Base-by-base conservation (phyloP, 169 alveolate species). In the Cystoisospora suis region DNA sequence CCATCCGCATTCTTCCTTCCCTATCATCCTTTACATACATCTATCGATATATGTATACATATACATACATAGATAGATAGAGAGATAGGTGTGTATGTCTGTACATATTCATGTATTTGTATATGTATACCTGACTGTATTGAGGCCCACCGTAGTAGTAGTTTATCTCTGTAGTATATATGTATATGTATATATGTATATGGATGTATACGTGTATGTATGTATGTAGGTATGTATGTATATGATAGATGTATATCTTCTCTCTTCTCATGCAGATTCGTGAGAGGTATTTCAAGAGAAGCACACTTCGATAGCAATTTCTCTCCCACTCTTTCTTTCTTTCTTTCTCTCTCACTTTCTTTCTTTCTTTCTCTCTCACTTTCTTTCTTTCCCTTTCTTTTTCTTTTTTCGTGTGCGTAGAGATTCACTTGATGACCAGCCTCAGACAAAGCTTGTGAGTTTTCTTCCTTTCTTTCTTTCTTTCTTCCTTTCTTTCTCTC, bases 361-460 rank as follows among this genome's bases (percentile, higher is more conserved):
- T n/a, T n/a, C n/a, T n/a, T n/a, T n/a, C n/a, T n/a, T n/a, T n/a
- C n/a, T n/a, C 23, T 23, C 23, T 15, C 65, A 53, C 23, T 15
- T 53, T 53, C 65, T 12, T 12, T 53, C 23, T 53, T 53, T 23
- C 23, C 29, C 65, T 53, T 53, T 53, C 45, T 23, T 72, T 34
- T 36, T 1, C 20, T n/a, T 34, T 12, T 34, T 3, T 38, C 83
- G 1, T 72, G 47, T 61, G 61, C 58, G 92, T 87, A 77, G 86
- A 65, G 46, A 83, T 47, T 89, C 88, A 17, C 58, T 81, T 58
- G 88, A 79, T 47, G 75, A 83, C 29, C 80, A 80, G 34, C 88
- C 83, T 7, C 87, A 65, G 34, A 70, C 58, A 17, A 72, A 75
- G 70, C 85, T 75, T 81, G 92, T 75, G 36, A 29, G 88, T 72